Evolutionary conservation across 2,329 filamentous ascomycete genomes (phyloP).

Genomic region (Aspergillus tubingensis): DNA sequence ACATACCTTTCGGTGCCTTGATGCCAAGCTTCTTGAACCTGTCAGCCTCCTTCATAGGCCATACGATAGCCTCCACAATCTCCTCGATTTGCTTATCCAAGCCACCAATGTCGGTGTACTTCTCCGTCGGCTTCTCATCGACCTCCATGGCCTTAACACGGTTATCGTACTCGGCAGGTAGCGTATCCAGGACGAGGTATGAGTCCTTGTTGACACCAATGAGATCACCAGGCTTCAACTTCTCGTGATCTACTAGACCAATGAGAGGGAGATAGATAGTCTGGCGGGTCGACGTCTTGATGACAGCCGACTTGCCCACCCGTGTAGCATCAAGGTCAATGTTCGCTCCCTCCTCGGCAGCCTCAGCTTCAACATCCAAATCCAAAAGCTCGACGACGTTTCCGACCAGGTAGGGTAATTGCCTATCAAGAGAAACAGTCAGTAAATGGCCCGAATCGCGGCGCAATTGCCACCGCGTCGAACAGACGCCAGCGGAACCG

Average conservation of each 20-base stretch:
- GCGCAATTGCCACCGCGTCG: constrained; percentile 9
- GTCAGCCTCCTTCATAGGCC: constrained; percentile 99
- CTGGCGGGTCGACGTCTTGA: constrained; percentile 98
- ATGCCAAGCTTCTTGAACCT: constrained; percentile 99
- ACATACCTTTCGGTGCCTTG: constrained; percentile 94
- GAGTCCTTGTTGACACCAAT: constrained; percentile 99
- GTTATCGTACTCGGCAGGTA: constrained; percentile 97
- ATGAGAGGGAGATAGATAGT: constrained; percentile 98
- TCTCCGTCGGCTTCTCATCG: constrained; percentile 98
- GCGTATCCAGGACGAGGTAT: constrained; percentile 92
- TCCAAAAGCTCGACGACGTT: constrained; percentile 98
- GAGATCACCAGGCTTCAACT: constrained; percentile 90
- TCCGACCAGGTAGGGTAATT: constrained; percentile 96
- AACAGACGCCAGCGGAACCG: constrained; percentile 1
- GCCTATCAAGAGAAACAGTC: constrained; percentile 55
- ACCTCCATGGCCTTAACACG: constrained; percentile 99
- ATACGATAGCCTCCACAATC: constrained; percentile 95
- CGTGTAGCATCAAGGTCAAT: constrained; percentile 96
- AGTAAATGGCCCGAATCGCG: background rate
- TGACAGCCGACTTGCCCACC: constrained; percentile 96
- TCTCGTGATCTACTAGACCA: constrained; percentile 91
- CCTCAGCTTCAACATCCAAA: constrained; percentile 92
- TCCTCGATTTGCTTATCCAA: constrained; percentile 99
- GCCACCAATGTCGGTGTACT: constrained; percentile 97
- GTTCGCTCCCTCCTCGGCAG: constrained; percentile 95